These are phyloP conservation scores for Sordariomycetes sp. DNA, from an alignment of 2,329 filamentous ascomycete genomes.

Conservation along the genomic window DNA sequence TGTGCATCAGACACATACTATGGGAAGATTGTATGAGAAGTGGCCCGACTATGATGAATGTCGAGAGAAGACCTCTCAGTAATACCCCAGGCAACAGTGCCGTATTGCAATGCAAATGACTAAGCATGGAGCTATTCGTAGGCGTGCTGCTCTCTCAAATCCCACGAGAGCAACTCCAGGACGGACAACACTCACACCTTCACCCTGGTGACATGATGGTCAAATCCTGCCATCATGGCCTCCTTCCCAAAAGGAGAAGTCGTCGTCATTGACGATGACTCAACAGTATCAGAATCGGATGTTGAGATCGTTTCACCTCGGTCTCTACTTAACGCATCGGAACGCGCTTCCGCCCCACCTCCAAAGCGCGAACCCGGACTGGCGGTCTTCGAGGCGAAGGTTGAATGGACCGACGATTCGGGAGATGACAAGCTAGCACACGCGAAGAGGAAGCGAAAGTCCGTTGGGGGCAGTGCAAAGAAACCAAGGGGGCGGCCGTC, in stretches of 20 bases:
- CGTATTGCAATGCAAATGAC: neutral
- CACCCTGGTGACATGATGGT: neutral
- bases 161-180: neutral
- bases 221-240: neutral
- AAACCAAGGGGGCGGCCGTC: slow-evolving; percentile 1
- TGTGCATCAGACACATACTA: too few relatives aligned
- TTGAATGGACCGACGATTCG: slow-evolving; percentile 45
- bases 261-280: neutral
- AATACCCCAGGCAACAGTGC: too few relatives aligned
- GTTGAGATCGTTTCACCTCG: neutral
- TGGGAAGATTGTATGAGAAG: too few relatives aligned
- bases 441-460: slow-evolving; percentile 31
- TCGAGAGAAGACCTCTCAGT: too few relatives aligned
- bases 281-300: slow-evolving; percentile 1
- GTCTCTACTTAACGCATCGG: neutral
- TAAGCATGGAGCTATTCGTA: neutral
- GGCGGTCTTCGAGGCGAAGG: slow-evolving; percentile 22
- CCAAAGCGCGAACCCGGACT: neutral
- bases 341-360: neutral
- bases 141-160: neutral
- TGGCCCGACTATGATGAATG: too few relatives aligned
- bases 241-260: neutral
- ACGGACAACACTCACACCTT: neutral
- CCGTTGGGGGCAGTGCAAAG: neutral
- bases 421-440: slow-evolving; percentile 36